Evolutionary conservation across 208 protist genomes (phyloP), one percentile per base, ranked within the genome.

Genomic region (Trichomonas vaginalis): DNA sequence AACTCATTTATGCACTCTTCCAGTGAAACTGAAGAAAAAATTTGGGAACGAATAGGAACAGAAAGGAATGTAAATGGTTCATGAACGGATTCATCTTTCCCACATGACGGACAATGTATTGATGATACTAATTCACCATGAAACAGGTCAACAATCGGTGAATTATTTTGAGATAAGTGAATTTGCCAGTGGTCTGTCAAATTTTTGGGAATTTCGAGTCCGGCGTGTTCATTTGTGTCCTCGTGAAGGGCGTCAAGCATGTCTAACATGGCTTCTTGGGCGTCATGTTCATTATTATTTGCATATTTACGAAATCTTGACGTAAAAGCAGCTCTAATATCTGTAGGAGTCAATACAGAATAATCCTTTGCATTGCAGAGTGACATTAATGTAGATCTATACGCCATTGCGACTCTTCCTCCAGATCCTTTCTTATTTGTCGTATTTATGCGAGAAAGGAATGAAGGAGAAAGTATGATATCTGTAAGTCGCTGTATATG

Each of bases 401-500:
- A 97, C 27, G 95, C 80, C 14, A 0, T 8, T n/a, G 96, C 96
- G n/a, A 97, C 37, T n/a, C 39, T 95, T 42, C 96, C 96, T 47
- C 86, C 40, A 14, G 62, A 45, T 12, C 96, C 96, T 45, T 96
- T 80, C n/a, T 88, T 62, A n/a, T 96, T 96, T 0, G 37, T 40
- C 17, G 37, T 49, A 83, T 96, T 96, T 45, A 96, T 47, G 32
- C 96, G 88, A 2, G 8, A 15, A 3, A 40, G 15, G 37, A 83
- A 96, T 23, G 21, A 4, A 27, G 46, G 40, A 39, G 46, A 80
- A 42, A 96, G 90, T 86, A 97, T 96, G 62, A 49, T 95, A 3
- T 45, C 0, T 8, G 98, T 97, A 39, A 99, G 97, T 35, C 79
- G 92, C 14, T 96, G 95, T 88, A 98, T 98, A 97, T 98, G 98